phyloP scores from a whole-genome alignment of 108 stramenopile species.

The Discostella stelligeroides region DNA sequence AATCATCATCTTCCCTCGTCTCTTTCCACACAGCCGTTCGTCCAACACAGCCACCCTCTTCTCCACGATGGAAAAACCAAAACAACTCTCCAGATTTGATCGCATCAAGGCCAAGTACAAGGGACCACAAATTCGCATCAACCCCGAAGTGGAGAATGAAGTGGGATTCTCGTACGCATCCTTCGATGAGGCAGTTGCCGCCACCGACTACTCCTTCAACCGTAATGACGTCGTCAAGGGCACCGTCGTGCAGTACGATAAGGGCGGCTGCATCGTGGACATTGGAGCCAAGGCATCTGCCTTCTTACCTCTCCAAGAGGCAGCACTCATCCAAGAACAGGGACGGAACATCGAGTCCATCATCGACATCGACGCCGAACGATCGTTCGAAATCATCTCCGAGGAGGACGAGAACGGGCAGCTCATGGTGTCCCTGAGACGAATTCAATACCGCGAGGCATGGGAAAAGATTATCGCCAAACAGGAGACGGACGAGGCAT shows the following conservation, averaged over 20 bases:
- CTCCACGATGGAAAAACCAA: constrained; percentile 8
- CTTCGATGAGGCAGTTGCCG: constrained; percentile 74
- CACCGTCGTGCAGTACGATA: constrained; percentile 72
- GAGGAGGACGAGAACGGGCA: constrained; percentile 95
- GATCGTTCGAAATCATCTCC: constrained; percentile 92
- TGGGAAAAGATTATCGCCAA: constrained; percentile 85
- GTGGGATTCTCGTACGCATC: constrained; percentile 79
- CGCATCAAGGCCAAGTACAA: constrained; percentile 79
- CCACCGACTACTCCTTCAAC: constrained; percentile 82
- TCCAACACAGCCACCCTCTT: constrained; percentile 17
- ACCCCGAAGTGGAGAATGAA: constrained; percentile 35
- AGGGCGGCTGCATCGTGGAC: constrained; percentile 79
- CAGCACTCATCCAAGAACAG: constrained; percentile 61
- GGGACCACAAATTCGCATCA: constrained; percentile 52
- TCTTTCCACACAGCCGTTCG: not conserved
- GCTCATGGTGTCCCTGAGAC: constrained; percentile 81
- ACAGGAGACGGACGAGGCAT: constrained; percentile 77
- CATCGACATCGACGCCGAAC: constrained; percentile 76
- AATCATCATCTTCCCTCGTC: not conserved
- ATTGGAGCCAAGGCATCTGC: constrained; percentile 96
- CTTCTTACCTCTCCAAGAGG: constrained; percentile 88
- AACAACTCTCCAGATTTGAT: constrained; percentile 73
- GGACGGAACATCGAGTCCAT: constrained; percentile 65
- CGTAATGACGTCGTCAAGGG: constrained; percentile 86
- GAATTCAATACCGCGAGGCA: constrained; percentile 91